These are phyloP conservation scores for Hyaloperonospora brassicae DNA, from an alignment of 352 stramenopile species.

Conservation along the genomic window DNA sequence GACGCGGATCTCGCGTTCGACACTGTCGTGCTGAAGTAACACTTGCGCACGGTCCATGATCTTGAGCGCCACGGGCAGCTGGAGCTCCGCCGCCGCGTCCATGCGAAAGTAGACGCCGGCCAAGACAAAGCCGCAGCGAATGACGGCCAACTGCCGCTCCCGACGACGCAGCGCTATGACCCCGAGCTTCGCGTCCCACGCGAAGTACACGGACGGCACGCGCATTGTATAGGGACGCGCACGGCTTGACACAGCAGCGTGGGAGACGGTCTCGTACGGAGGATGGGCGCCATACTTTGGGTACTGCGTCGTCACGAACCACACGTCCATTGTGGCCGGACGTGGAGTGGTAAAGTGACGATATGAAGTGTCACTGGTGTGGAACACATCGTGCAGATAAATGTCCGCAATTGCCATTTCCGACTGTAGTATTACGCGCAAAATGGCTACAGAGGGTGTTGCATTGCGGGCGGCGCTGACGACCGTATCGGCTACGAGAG, in stretches of 20 bases:
- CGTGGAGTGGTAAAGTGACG: constrained; percentile 1
- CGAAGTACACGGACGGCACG: constrained; percentile 55
- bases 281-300: constrained; percentile 38
- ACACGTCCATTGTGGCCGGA: constrained; percentile 53
- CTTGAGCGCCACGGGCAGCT: constrained; percentile 69
- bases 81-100: constrained; percentile 32
- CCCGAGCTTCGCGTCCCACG: constrained; percentile 56
- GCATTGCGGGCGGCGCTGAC: constrained; percentile 3
- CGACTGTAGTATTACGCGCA: constrained; percentile 2
- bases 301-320: constrained; percentile 56
- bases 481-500: constrained; percentile 2
- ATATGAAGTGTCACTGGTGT: constrained; percentile 8
- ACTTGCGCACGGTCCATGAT: constrained; percentile 72
- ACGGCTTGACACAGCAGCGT: constrained; percentile 42
- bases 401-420: too few relatives aligned
- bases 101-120: constrained; percentile 65
- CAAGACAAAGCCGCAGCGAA: constrained; percentile 75
- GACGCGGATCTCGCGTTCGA: constrained; percentile 72
- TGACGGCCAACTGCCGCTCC: constrained; percentile 59
- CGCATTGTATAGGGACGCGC: constrained; percentile 47
- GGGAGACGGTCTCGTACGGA: constrained; percentile 49
- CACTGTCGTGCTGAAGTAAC: constrained; percentile 65
- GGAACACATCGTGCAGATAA: background rate
- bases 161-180: constrained; percentile 68
- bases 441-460: constrained; percentile 38